A percentile compares a stretch with the other conserved stretches of the same genome.
phyloP scores from a whole-genome alignment of 2,329 filamentous ascomycete species.

The Paracamarosporium sp. region DNA sequence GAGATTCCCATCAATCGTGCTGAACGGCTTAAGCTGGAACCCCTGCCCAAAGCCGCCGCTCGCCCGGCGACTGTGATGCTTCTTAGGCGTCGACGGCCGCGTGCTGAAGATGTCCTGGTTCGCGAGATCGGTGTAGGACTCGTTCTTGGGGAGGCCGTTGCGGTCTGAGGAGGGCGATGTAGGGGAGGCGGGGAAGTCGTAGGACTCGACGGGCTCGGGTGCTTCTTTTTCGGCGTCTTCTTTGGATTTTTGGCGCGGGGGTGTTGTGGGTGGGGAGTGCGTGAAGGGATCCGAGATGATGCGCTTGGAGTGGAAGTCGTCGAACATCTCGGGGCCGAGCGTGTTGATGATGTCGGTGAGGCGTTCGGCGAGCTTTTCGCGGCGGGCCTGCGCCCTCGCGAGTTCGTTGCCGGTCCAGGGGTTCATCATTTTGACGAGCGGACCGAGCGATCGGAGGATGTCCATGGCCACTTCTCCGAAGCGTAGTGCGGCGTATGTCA shows the following conservation, averaged over 20 bases:
- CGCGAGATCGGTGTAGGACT: conserved; percentile 90
- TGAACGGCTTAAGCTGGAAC: conserved; percentile 75
- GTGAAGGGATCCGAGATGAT: conserved; percentile 48
- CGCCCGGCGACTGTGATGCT: conserved; percentile 72
- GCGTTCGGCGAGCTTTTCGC: conserved; percentile 76
- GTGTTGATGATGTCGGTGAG: conserved; percentile 95
- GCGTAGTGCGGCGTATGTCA: conserved; percentile 91
- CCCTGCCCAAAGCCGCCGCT: conserved; percentile 56
- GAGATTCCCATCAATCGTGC: conserved; percentile 70
- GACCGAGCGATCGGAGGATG: conserved; percentile 91
- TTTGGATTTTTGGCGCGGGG: conserved; percentile 25
- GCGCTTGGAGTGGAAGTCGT: conserved; percentile 69
- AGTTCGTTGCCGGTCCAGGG: conserved; percentile 86
- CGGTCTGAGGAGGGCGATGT: conserved; percentile 24
- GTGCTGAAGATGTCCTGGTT: conserved; percentile 90
- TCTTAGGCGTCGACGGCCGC: conserved; percentile 79
- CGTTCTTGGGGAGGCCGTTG: conserved; percentile 73
- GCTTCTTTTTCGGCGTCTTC: conserved; percentile 22
- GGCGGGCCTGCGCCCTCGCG: conserved; percentile 74
- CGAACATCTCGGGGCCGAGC: conserved; percentile 92
- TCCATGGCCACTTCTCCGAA: conserved; percentile 99
- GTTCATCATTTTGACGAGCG: conserved; percentile 82
- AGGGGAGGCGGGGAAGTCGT: conserved; percentile 35
- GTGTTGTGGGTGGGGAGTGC: conserved; percentile 27
- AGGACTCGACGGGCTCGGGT: conserved; percentile 26